phyloP scores from a whole-genome alignment of 129 eudicot species.

The Ambrosia artemisiifolia region DNA sequence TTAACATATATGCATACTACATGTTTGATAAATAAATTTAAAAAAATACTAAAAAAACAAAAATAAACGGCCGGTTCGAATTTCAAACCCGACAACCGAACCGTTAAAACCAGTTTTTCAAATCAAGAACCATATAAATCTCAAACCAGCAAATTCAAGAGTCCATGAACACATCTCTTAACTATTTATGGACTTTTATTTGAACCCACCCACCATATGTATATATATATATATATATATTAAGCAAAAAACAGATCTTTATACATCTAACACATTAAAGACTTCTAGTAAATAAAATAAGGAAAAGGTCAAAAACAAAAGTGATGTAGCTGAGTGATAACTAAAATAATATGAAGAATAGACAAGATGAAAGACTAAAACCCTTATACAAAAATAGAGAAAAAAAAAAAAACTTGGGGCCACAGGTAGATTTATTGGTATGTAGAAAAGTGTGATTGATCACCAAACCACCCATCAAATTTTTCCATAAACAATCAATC shows the following conservation, averaged over 20 bases:
- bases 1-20: too few relatives aligned
- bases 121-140: neutral
- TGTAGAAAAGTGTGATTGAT: slow-evolving; percentile 30
- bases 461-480: slow-evolving; percentile 32
- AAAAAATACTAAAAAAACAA: too few relatives aligned
- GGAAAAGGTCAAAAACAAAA: slow-evolving; percentile 18
- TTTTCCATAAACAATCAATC: slow-evolving; percentile 16
- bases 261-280: neutral
- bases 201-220: neutral
- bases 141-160: neutral
- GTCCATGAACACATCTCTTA: too few relatives aligned
- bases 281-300: neutral
- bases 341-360: slow-evolving; percentile 23
- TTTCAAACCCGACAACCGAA: neutral
- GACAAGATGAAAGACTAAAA: slow-evolving; percentile 39
- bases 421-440: slow-evolving; percentile 30
- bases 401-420: slow-evolving; percentile 23
- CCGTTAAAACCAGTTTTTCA: neutral
- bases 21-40: too few relatives aligned
- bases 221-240: too few relatives aligned
- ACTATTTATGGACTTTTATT: too few relatives aligned
- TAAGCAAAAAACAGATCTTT: too few relatives aligned
- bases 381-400: slow-evolving; percentile 21
- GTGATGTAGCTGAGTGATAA: slow-evolving; percentile 23
- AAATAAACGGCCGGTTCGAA: neutral